phyloP scores from a whole-genome alignment of 306 rosid species.

The Senna siamea region DNA sequence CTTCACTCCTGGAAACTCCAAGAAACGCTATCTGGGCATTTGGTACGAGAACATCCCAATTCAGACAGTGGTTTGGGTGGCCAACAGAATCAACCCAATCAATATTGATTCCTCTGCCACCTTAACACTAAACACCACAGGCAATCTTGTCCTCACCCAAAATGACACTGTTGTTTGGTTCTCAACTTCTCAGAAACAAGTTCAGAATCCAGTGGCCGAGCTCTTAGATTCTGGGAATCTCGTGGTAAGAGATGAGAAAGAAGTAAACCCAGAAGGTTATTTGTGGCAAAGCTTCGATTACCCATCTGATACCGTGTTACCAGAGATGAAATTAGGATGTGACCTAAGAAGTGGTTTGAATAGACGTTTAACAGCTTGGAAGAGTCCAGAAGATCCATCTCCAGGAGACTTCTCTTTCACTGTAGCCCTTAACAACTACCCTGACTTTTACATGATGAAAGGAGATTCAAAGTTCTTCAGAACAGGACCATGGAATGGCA shows the following conservation, averaged over 20 bases:
- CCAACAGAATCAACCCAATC: slow-evolving; percentile 45
- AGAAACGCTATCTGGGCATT: slow-evolving; percentile 48
- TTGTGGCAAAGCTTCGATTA: slow-evolving; percentile 47
- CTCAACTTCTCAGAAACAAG: slow-evolving; percentile 22
- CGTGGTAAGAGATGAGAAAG: slow-evolving; percentile 42
- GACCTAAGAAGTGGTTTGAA: slow-evolving; percentile 28
- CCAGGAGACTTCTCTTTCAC: slow-evolving; percentile 9
- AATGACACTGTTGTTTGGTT: slow-evolving; percentile 43
- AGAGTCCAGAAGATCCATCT: slow-evolving; percentile 39
- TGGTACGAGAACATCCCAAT: slow-evolving; percentile 45
- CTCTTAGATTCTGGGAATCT: slow-evolving; percentile 56
- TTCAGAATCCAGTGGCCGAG: slow-evolving; percentile 35
- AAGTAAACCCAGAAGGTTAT: slow-evolving; percentile 23
- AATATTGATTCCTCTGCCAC: slow-evolving; percentile 33
- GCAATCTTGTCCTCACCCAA: slow-evolving; percentile 40
- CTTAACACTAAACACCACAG: slow-evolving; percentile 35
- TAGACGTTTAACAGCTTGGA: slow-evolving; percentile 35
- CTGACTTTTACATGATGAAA: slow-evolving; percentile 30
- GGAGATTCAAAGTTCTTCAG: background rate
- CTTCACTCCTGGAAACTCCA: slow-evolving; percentile 48
- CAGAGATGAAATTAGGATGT: slow-evolving; percentile 42
- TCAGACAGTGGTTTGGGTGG: slow-evolving; percentile 50
- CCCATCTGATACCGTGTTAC: slow-evolving; percentile 22
- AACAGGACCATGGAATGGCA: slow-evolving; percentile 47
- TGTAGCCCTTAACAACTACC: slow-evolving; percentile 20